Conservation (phyloP, 129 eudicot species). For the Flaveria ramosissima region DNA sequence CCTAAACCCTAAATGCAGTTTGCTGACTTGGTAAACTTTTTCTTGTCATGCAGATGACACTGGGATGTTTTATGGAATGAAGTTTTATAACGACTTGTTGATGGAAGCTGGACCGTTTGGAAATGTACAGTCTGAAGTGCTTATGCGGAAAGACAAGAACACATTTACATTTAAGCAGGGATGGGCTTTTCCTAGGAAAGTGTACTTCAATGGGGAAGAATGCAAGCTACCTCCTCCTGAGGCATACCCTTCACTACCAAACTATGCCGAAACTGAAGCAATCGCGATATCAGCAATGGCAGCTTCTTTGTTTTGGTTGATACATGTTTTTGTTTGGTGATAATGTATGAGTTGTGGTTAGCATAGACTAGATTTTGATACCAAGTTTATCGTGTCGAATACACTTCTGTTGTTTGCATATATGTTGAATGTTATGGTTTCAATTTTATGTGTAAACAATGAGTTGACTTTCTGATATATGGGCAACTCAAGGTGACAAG, state of each 20-base stretch:
- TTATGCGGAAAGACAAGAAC: conserved; percentile 61
- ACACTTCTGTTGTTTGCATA: conserved; percentile 5
- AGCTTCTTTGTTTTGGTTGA: conserved; percentile 34
- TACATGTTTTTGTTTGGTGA: conserved; percentile 35
- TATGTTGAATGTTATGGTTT: background rate
- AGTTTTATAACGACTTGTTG: conserved; percentile 75
- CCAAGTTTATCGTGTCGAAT: background rate
- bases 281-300: conserved; percentile 25
- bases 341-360: conserved; percentile 1
- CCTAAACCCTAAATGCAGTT: background rate
- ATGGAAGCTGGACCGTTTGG: conserved; percentile 90
- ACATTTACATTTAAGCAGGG: conserved; percentile 79
- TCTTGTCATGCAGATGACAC: conserved; percentile 68
- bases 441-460: background rate
- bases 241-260: conserved; percentile 71
- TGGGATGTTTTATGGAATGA: conserved; percentile 88
- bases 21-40: background rate
- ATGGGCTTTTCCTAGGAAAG: conserved; percentile 86
- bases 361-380: conserved; percentile 19
- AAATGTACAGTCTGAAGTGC: conserved; percentile 81
- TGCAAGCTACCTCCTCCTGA: conserved; percentile 96
- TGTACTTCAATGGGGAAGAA: conserved; percentile 88
- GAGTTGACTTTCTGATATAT: background rate
- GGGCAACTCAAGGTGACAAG: background rate
- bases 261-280: conserved; percentile 31